A percentile compares a stretch with the other conserved stretches of the same genome.
Conservation (phyloP, 352 stramenopile genomes). For the Pythium apleroticum region DNA sequence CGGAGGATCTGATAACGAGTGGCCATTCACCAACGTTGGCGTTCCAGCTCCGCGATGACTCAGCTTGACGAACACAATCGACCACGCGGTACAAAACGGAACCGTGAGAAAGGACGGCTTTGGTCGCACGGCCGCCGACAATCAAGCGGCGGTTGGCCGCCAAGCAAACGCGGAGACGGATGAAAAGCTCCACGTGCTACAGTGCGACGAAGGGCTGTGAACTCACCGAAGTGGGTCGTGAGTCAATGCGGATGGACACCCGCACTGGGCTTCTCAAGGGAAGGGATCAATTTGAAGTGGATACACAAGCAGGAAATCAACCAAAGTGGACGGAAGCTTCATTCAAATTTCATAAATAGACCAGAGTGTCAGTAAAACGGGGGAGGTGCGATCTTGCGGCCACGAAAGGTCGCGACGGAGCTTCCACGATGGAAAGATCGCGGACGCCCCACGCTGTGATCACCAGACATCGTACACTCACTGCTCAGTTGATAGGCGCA, state of each 20-base stretch:
- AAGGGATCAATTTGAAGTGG: not conserved
- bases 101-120: not conserved
- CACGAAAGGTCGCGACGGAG: not conserved
- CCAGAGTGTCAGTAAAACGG: not conserved
- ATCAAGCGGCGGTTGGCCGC: not conserved
- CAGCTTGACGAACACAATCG: not conserved
- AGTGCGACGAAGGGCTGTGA: too few relatives aligned
- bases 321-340: not conserved
- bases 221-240: not conserved
- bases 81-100: not conserved
- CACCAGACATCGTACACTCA: not conserved
- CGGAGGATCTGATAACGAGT: not conserved
- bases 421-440: constrained; percentile 1
- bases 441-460: not conserved
- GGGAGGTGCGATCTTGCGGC: not conserved
- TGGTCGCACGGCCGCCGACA: not conserved
- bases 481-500: not conserved
- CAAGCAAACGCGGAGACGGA: too few relatives aligned
- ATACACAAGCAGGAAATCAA: constrained; percentile 1
- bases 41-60: not conserved
- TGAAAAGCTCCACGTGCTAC: too few relatives aligned
- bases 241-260: not conserved
- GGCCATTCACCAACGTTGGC: not conserved
- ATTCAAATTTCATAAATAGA: not conserved
- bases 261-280: not conserved